Base-by-base conservation (phyloP, 2,329 filamentous ascomycete species). In the Mycosphaerelloides madeirae region DNA sequence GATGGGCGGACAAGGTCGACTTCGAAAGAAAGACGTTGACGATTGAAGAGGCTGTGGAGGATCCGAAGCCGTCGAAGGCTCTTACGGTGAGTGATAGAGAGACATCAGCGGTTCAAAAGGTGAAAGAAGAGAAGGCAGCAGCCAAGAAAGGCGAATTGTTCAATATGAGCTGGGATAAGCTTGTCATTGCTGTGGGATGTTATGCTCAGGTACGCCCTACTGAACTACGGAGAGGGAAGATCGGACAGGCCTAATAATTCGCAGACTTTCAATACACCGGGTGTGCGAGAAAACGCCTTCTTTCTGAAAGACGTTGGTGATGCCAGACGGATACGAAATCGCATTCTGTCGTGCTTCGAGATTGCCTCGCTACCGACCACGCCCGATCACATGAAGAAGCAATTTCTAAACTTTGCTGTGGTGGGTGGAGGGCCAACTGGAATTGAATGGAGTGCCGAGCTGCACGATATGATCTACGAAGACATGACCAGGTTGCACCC, bases 241-340 rank as follows among this genome's bases (percentile, higher is more conserved):
- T n/a, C n/a, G 22, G 22, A 9, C 22, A 25, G 6, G 22, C 9
- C 22, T 25, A 25, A 25, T 25, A 5, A 5, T 25, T 25, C 22
- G 22, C 86, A 91, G 66, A 95, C 89, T 0, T 95, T 95, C 65
- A 79, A 81, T 25, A 91, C 89, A 3, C 81, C 85, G 12, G 89
- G 89, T 1, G 87, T 95, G 2, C 80, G 78, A 49, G 84, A 95
- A 61, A 80, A 95, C 62, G 88, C 89, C 0, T 80, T 84, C 54
- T 95, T 95, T 67, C 75, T 95, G 50, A 86, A 89, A 50, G 88
- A 95, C 61, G 80, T 94, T 1, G 84, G 83, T 3, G 89, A 95
- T 63, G 87, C 85, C 3, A 72, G 84, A 13, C 77, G 74, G 33
- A 85, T 89, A 49, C 74, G 85, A 12, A 77, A 81, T 53, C 75